These are phyloP conservation scores for Trichosporon sp. DNA, from an alignment of 1,284 basidiomycete genomes.

Conservation along the genomic window DNA sequence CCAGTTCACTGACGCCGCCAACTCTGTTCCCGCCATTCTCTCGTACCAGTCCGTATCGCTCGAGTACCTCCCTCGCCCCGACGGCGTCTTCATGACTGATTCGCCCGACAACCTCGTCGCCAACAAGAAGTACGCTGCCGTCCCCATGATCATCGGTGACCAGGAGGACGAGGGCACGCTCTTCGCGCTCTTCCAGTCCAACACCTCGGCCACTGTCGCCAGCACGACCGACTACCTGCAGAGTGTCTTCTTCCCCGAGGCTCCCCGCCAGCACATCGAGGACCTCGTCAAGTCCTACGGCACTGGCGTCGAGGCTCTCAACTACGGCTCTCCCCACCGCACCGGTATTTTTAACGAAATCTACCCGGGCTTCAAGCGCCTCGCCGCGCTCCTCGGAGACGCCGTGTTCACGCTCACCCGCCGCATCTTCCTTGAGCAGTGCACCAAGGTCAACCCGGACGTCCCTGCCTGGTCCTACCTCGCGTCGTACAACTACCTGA, in stretches of 20 bases:
- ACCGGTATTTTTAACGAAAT: constrained; percentile 19
- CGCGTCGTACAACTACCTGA: constrained; percentile 17
- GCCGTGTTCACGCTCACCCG: constrained; percentile 18
- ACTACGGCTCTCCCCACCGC: constrained; percentile 24
- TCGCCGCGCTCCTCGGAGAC: constrained; percentile 18
- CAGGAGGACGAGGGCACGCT: constrained; percentile 26
- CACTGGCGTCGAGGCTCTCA: constrained; percentile 27
- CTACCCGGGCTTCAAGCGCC: constrained; percentile 22
- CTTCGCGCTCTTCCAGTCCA: constrained; percentile 29
- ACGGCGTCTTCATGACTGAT: constrained; percentile 55
- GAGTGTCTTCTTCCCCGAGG: constrained; percentile 23
- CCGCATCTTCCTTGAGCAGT: constrained; percentile 12
- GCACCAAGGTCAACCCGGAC: constrained; percentile 7
- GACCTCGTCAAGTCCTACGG: constrained; percentile 1
- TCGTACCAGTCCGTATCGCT: constrained; percentile 20
- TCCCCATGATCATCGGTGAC: constrained; percentile 25
- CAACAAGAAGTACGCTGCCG: constrained; percentile 12
- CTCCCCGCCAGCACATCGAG: constrained; percentile 24
- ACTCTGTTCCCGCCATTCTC: constrained; percentile 15
- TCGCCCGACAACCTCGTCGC: constrained; percentile 37
- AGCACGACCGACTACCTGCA: constrained; percentile 21
- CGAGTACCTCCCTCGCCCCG: constrained; percentile 56
- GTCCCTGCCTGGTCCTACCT: constrained; percentile 23
- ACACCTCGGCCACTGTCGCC: constrained; percentile 21
- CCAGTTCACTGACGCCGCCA: constrained; percentile 11